A percentile compares a stretch with the other conserved stretches of the same genome.
These are phyloP conservation scores for Domatiomyces globalis DNA, from an alignment of 2,329 filamentous ascomycete genomes.

Conservation along the genomic window DNA sequence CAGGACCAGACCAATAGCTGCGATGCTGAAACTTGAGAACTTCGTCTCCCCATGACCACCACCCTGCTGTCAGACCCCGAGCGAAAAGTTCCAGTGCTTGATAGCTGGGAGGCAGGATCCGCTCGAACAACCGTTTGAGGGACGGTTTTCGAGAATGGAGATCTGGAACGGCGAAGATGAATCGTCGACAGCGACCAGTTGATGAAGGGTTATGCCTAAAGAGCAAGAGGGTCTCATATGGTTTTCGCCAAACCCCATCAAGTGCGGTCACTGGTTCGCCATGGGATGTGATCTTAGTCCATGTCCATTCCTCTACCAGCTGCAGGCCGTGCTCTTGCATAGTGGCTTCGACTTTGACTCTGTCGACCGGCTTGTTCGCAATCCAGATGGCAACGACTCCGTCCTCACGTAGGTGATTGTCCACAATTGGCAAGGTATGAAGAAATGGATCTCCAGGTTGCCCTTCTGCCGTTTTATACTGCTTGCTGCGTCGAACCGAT, in stretches of 20 bases:
- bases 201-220: slow-evolving; percentile 22
- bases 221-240: slow-evolving; percentile 46
- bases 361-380: slow-evolving; percentile 38
- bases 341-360: slow-evolving; percentile 33
- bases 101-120: slow-evolving; percentile 28
- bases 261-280: slow-evolving; percentile 41
- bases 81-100: slow-evolving; percentile 47
- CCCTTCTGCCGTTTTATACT: slow-evolving; percentile 30
- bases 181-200: slow-evolving; percentile 25
- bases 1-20: slow-evolving; percentile 6
- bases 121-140: slow-evolving; percentile 41
- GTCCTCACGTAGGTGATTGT: slow-evolving; percentile 26
- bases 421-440: slow-evolving; percentile 33
- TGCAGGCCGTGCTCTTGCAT: slow-evolving; percentile 36
- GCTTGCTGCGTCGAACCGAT: slow-evolving; percentile 39
- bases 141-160: slow-evolving; percentile 53
- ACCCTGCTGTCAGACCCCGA: slow-evolving; percentile 43
- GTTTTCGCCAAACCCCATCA: slow-evolving; percentile 43
- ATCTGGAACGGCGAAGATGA: slow-evolving; percentile 47
- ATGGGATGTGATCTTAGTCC: slow-evolving; percentile 43
- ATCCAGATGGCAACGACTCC: slow-evolving; percentile 45
- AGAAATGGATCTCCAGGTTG: slow-evolving; percentile 17
- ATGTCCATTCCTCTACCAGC: slow-evolving; percentile 48
- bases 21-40: slow-evolving; percentile 43
- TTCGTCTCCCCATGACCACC: slow-evolving; percentile 50